Evolutionary conservation across 495 filamentous ascomycete species (phyloP).

Genomic region (Neurospora tetraspora): DNA sequence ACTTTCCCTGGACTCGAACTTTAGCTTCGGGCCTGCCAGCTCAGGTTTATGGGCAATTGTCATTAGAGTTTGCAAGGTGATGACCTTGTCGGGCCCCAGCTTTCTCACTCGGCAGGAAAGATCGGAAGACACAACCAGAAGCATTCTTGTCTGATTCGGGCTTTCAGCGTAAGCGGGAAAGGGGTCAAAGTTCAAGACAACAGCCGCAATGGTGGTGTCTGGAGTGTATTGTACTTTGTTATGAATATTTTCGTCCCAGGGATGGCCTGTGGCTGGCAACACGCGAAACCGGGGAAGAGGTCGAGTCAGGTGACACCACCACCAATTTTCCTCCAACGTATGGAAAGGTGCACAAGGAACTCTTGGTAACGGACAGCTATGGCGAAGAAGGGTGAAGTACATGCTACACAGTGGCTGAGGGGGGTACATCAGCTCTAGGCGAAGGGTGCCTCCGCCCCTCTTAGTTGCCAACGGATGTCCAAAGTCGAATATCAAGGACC

Average conservation of each 20-base stretch:
- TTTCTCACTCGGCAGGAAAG: neutral
- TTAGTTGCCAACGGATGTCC: neutral
- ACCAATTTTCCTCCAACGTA: neutral
- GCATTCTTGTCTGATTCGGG: neutral
- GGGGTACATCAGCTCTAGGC: neutral
- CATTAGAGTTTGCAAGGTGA: neutral
- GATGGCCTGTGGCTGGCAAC: neutral
- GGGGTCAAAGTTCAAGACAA: neutral
- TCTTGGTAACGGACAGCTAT: neutral
- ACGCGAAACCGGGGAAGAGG: neutral
- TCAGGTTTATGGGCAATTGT: neutral
- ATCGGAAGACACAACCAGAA: neutral
- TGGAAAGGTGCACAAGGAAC: neutral
- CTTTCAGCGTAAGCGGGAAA: too few relatives aligned
- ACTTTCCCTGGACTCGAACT: fast-evolving
- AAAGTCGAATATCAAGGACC: neutral
- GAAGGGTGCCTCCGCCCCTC: neutral
- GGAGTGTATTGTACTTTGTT: neutral
- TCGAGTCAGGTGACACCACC: neutral
- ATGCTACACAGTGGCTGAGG: neutral
- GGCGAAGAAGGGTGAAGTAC: neutral
- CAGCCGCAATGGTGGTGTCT: neutral
- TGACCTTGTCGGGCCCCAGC: neutral
- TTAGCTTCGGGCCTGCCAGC: fast-evolving
- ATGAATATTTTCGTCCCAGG: neutral